These are phyloP conservation scores for Apiospora malaysiana DNA, from an alignment of 2,329 filamentous ascomycete genomes.

Conservation along the genomic window DNA sequence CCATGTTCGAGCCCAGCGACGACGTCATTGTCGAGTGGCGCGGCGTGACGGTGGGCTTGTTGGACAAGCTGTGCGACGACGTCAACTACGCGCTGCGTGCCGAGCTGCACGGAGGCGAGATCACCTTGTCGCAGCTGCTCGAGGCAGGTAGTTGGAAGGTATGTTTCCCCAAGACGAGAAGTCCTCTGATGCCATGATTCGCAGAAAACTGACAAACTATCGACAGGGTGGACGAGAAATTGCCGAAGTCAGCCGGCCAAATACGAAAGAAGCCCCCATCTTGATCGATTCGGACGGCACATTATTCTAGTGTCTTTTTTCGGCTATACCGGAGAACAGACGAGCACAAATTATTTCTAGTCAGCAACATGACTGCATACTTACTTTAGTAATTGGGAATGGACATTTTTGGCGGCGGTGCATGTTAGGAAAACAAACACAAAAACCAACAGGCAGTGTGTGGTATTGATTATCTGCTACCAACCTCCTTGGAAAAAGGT, in stretches of 20 bases:
- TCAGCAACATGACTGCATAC: not conserved
- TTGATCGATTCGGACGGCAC: constrained; percentile 96
- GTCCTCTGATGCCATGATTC: not conserved
- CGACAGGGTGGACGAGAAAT: constrained; percentile 86
- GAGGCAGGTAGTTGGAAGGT: constrained; percentile 61
- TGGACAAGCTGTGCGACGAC: constrained; percentile 59
- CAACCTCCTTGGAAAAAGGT: not conserved
- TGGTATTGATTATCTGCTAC: not conserved
- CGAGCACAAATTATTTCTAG: not conserved
- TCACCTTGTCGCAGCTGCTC: constrained; percentile 56
- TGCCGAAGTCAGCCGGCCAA: constrained; percentile 92
- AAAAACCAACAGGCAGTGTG: not conserved
- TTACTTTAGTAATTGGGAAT: not conserved
- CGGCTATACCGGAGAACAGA: too few relatives aligned
- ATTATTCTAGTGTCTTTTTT: constrained; percentile 68
- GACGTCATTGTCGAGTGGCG: constrained; percentile 71
- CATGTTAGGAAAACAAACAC: not conserved
- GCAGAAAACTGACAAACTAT: constrained; percentile 30
- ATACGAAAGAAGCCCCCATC: constrained; percentile 95
- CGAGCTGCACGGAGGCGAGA: constrained; percentile 39
- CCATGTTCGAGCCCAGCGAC: constrained; percentile 64
- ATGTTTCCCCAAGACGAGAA: not conserved
- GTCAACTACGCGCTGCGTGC: constrained; percentile 47
- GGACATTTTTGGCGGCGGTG: not conserved
- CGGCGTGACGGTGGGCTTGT: constrained; percentile 65